Percentiles rank a stretch among this genome's conserved stretches.
phyloP scores from a whole-genome alignment of 2,329 filamentous ascomycete genomes.

The Ophiostoma perfectum region DNA sequence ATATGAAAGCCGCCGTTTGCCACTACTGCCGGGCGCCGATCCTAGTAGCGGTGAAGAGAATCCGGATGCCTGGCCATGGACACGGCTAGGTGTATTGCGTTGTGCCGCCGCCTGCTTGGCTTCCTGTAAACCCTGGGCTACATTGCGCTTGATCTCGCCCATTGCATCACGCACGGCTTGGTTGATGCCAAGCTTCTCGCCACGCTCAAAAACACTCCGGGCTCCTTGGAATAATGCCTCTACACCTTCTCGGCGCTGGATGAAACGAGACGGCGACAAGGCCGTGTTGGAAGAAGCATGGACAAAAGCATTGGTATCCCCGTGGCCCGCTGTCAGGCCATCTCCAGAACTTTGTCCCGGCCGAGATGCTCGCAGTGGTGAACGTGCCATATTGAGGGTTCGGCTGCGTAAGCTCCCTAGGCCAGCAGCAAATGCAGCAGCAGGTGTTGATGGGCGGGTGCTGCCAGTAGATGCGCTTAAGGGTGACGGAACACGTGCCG shows the following conservation, averaged over 20 bases:
- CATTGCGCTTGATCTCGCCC: constrained; percentile 71
- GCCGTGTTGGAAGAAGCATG: background rate
- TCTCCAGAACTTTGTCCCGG: constrained; percentile 10
- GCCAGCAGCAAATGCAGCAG: constrained; percentile 24
- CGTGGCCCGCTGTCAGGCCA: background rate
- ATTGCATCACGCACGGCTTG: constrained; percentile 76
- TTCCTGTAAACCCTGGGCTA: constrained; percentile 62
- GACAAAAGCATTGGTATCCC: background rate
- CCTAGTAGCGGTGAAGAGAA: background rate
- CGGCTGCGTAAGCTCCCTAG: constrained; percentile 38
- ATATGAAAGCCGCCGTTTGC: constrained; percentile 14
- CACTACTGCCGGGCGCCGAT: background rate
- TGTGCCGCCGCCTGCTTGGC: constrained; percentile 39
- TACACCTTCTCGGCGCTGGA: constrained; percentile 53
- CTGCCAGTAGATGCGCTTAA: constrained; percentile 15
- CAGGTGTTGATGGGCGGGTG: constrained; percentile 27
- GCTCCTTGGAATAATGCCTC: constrained; percentile 71
- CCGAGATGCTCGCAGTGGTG: constrained; percentile 36
- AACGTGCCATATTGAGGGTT: constrained; percentile 37
- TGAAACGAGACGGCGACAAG: constrained; percentile 41
- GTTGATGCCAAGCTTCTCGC: constrained; percentile 74
- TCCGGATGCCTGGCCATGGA: background rate
- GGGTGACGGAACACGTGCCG: constrained; percentile 16
- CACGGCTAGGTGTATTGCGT: background rate
- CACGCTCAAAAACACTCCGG: constrained; percentile 64